A percentile compares a stretch with the other conserved stretches of the same genome.
phyloP scores from a whole-genome alignment of 78 protist genomes.

The Monocercomonoides exilis region DNA sequence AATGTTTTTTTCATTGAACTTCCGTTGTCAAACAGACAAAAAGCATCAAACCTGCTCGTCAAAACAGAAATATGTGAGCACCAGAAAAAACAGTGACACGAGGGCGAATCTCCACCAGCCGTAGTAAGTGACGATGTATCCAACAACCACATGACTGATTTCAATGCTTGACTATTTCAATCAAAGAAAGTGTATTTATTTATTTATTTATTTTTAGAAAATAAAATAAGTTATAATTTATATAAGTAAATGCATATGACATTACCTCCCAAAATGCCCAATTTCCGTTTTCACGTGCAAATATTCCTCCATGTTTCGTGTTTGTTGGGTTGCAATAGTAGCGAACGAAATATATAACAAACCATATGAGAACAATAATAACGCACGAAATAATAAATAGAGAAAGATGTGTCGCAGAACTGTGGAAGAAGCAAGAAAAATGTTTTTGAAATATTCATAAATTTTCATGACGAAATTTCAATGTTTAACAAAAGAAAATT shows the following conservation, averaged over 20 bases:
- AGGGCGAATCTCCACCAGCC: neutral
- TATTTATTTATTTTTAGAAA: neutral
- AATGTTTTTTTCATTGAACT: too few relatives aligned
- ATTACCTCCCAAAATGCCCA: too few relatives aligned
- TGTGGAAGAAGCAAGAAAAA: too few relatives aligned
- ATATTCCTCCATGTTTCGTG: neutral
- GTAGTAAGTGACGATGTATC: neutral
- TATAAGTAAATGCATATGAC: too few relatives aligned
- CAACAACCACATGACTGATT: neutral
- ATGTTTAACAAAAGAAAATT: too few relatives aligned
- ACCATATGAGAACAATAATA: neutral
- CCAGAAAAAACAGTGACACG: neutral
- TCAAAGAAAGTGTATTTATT: neutral
- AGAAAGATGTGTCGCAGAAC: neutral
- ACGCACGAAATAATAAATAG: neutral
- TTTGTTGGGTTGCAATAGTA: neutral
- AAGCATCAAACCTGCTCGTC: too few relatives aligned
- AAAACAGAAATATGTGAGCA: too few relatives aligned
- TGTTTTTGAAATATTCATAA: too few relatives aligned
- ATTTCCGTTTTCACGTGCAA: neutral
- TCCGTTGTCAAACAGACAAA: too few relatives aligned
- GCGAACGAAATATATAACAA: neutral
- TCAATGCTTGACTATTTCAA: neutral
- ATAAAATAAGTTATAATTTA: neutral
- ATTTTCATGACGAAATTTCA: too few relatives aligned